A percentile compares a stretch with the other conserved stretches of the same genome.
Conservation (phyloP, 2,329 filamentous ascomycete species). For the Monosporascus sp. region DNA sequence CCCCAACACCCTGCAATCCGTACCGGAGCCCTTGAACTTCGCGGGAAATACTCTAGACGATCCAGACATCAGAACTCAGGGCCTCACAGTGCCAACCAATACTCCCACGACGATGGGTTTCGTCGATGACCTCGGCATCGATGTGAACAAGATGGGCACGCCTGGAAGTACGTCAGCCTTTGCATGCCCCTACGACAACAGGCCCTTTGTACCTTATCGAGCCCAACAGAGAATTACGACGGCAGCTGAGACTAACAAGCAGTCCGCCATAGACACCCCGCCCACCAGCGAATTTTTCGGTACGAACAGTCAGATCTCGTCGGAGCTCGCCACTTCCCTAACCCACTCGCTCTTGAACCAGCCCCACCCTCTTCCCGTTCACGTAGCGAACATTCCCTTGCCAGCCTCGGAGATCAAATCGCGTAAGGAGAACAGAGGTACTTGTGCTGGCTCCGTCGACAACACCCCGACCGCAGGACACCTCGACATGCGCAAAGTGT, state of each 20-base stretch:
- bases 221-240: background rate
- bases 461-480: constrained; percentile 20
- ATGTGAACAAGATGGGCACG: constrained; percentile 15
- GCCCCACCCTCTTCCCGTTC: constrained; percentile 32
- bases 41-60: constrained; percentile 25
- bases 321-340: constrained; percentile 37
- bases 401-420: constrained; percentile 35
- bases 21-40: constrained; percentile 22
- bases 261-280: constrained; percentile 12
- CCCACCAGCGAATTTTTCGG: constrained; percentile 22
- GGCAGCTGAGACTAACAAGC: constrained; percentile 6
- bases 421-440: constrained; percentile 37
- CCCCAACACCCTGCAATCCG: constrained; percentile 11
- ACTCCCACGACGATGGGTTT: constrained; percentile 30
- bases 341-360: constrained; percentile 45
- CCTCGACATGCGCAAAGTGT: constrained; percentile 33
- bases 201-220: background rate
- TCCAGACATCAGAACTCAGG: constrained; percentile 23
- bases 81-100: constrained; percentile 36
- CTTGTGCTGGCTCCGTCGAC: constrained; percentile 16
- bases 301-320: constrained; percentile 21
- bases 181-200: background rate
- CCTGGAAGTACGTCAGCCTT: constrained; percentile 18
- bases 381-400: constrained; percentile 21
- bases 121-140: constrained; percentile 18